A percentile compares a stretch with the other conserved stretches of the same genome.
Evolutionary conservation across 2,329 filamentous ascomycete species (phyloP).

Genomic region (Raffaelea arxii): DNA sequence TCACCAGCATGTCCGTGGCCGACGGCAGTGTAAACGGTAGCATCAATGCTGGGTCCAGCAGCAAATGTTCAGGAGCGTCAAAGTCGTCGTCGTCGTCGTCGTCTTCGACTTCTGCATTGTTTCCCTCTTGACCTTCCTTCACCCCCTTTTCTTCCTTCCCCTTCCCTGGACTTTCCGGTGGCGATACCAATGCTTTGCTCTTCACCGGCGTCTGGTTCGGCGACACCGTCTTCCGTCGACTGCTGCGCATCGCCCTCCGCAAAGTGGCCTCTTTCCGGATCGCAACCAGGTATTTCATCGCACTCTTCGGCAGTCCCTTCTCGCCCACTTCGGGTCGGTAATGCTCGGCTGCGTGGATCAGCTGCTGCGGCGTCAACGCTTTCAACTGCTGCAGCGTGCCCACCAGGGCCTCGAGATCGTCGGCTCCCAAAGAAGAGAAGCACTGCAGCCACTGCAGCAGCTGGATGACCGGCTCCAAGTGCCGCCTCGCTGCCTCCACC

Average conservation of each 20-base stretch:
- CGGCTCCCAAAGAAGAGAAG: slow-evolving; percentile 78
- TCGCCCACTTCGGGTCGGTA: slow-evolving; percentile 94
- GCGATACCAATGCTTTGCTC: not conserved
- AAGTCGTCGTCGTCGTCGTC: slow-evolving; percentile 50
- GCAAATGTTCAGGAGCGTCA: slow-evolving; percentile 62
- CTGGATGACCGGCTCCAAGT: slow-evolving; percentile 85
- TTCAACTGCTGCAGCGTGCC: slow-evolving; percentile 85
- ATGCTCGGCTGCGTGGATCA: slow-evolving; percentile 84
- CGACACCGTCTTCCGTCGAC: slow-evolving; percentile 35
- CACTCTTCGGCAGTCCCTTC: slow-evolving; percentile 79
- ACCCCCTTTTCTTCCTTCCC: slow-evolving; percentile 27
- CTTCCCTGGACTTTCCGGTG: slow-evolving; percentile 7
- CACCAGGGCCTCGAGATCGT: slow-evolving; percentile 81
- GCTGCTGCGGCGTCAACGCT: slow-evolving; percentile 72
- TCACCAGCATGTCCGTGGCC: slow-evolving; percentile 93
- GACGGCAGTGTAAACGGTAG: slow-evolving; percentile 92
- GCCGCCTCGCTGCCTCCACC: slow-evolving; percentile 70
- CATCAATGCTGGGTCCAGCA: slow-evolving; percentile 84
- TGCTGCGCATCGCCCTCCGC: slow-evolving; percentile 43
- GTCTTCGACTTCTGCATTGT: slow-evolving; percentile 22
- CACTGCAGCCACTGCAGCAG: slow-evolving; percentile 95
- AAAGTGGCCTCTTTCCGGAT: slow-evolving; percentile 65
- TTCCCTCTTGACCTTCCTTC: slow-evolving; percentile 24
- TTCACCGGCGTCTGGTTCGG: slow-evolving; percentile 20
- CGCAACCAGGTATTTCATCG: slow-evolving; percentile 73